These are phyloP conservation scores for Aureobasidium melanogenum DNA, from an alignment of 2,329 filamentous ascomycete species.

Conservation along the genomic window DNA sequence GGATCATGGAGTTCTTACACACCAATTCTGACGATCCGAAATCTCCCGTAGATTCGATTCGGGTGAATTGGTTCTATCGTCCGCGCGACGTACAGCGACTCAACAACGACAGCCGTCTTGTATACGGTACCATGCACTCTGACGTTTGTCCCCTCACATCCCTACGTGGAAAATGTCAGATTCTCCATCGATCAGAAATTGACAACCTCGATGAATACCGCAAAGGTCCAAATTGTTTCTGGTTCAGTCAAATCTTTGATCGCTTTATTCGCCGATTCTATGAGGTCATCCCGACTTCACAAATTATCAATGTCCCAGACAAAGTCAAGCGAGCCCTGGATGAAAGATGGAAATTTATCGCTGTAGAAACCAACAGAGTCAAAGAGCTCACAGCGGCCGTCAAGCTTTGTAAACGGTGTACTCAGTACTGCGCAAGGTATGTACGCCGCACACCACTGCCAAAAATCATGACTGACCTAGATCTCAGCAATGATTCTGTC, in stretches of 20 bases:
- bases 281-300: constrained; percentile 84
- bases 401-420: constrained; percentile 91
- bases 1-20: constrained; percentile 97
- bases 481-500: constrained; percentile 74
- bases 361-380: constrained; percentile 85
- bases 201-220: constrained; percentile 73
- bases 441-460: constrained; percentile 20
- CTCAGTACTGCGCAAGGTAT: constrained; percentile 82
- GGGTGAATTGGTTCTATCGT: constrained; percentile 97
- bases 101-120: constrained; percentile 77
- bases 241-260: constrained; percentile 96
- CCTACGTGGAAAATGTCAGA: constrained; percentile 85
- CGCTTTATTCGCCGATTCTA: constrained; percentile 97
- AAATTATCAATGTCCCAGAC: constrained; percentile 92
- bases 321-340: constrained; percentile 93
- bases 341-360: constrained; percentile 91
- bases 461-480: constrained; percentile 17
- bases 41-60: constrained; percentile 72
- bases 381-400: constrained; percentile 95
- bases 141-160: constrained; percentile 89
- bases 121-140: constrained; percentile 98
- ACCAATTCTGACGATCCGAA: constrained; percentile 59
- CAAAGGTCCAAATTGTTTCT: constrained; percentile 79
- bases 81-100: constrained; percentile 93
- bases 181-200: constrained; percentile 82